Evolutionary conservation across 202 grass and related monocot genomes (phyloP), one percentile per base, ranked within the genome.

Genomic region (Hordeum pubiflorum): DNA sequence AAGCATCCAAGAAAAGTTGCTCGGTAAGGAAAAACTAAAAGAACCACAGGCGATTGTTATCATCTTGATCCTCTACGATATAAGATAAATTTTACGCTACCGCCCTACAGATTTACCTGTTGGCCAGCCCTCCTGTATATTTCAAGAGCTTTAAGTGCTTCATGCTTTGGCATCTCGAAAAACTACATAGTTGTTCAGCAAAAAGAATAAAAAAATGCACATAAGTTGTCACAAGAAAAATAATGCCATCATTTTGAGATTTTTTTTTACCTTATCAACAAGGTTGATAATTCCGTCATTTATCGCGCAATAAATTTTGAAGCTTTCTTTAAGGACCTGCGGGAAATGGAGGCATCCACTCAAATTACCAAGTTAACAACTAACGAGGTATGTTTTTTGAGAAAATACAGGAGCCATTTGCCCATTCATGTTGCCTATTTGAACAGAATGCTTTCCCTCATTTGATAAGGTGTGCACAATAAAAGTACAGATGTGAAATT

Each of bases 271-370:
- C 91, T 97, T 97, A 69, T 97, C 94, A 63, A 97, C 89, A 89
- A 97, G 94, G 83, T 97, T 97, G 86, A 97, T 97, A 63, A 97
- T 97, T 86, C 94, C 94, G 84, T 94, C 94, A 50, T 97, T 97
- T 76, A 97, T 92, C n/a, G 94, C 79, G 86, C 94, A 97, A 65
- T 97, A 97, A 68, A 97, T 97, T 89, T 94, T 94, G 80, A 97
- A 97, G 72, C 94, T 97, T 86, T 97, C 94, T 79, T 97, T 97
- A 40, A 97, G 84, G 77, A 97, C 92, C 94, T 97, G 90, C 58
- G 52, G 24, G 40, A 75, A 83, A 37, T 20, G 26, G 82, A 39
- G 20, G 41, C 32, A 64, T 65, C 17, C 59, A 78, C 7, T 79
- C 48, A 82, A 82, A 66, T 62, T 74, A 52, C 21, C 4, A 46